A percentile compares a stretch with the other conserved stretches of the same genome.
phyloP scores from a whole-genome alignment of 768 basidiomycete species.

The Lactifluus hygrophoroides region DNA sequence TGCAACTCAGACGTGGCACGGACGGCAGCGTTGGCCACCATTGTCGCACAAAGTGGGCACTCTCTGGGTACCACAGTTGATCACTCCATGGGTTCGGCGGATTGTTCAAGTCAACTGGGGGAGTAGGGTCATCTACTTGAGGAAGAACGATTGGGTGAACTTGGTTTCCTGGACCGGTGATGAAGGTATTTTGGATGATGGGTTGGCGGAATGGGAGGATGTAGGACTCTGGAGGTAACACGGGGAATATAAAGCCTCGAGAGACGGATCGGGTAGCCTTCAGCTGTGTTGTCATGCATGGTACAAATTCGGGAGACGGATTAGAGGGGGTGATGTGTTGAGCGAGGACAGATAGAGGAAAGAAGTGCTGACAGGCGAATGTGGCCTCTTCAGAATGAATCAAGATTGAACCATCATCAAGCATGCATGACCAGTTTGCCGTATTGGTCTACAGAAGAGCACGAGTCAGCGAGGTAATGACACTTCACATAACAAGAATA shows the following conservation, averaged over 20 bases:
- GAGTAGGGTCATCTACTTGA: not conserved
- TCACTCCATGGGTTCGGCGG: slow-evolving; percentile 52
- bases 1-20: slow-evolving; percentile 61
- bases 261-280: slow-evolving; percentile 19
- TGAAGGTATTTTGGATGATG: slow-evolving; percentile 3
- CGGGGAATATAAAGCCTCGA: slow-evolving; percentile 22
- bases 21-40: slow-evolving; percentile 68
- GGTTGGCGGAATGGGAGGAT: slow-evolving; percentile 15
- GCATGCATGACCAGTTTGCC: slow-evolving; percentile 71
- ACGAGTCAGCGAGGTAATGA: not conserved
- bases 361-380: slow-evolving; percentile 60
- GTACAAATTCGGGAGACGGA: slow-evolving; percentile 17
- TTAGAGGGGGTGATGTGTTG: slow-evolving; percentile 23
- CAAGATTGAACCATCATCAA: slow-evolving; percentile 57
- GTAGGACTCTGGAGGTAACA: slow-evolving; percentile 17
- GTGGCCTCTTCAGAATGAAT: slow-evolving; percentile 68
- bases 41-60: slow-evolving; percentile 69
- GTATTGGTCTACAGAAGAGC: slow-evolving; percentile 40
- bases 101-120: not conserved
- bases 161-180: not conserved
- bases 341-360: slow-evolving; percentile 39
- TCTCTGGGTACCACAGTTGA: slow-evolving; percentile 64
- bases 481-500: not conserved
- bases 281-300: slow-evolving; percentile 22
- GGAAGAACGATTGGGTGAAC: slow-evolving; percentile 1